Evolutionary conservation across 345 rosid genomes (phyloP), one percentile per base, ranked within the genome.

Genomic region (Reutealis trisperma): DNA sequence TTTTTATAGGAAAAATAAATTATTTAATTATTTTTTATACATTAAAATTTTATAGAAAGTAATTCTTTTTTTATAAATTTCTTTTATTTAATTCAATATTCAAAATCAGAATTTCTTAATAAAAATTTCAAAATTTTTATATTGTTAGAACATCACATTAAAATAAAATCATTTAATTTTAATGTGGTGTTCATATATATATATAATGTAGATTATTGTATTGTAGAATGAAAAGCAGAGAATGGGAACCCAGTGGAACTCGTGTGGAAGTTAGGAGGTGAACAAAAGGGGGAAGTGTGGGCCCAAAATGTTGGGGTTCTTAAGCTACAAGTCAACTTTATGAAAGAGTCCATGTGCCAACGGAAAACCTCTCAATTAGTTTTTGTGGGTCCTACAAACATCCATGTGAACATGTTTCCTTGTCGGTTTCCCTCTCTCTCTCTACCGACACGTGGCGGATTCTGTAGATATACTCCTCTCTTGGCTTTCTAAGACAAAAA

Each of bases 331-430:
- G 82, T 75, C 85, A 85, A 77, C 78, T 75, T 80, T 27, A n/a
- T 22, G 30, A 67, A 34, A 63, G 52, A 59, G 78, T 19, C 21
- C 63, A 64, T 63, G 70, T 74, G 77, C 62, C 73, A 47, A 68
- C 58, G 37, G 58, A 24, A 67, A 67, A 24, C 58, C 73, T 41
- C 49, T 16, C 51, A 22, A 32, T 37, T 25, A 45, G 25, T 9
- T 37, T 8, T 16, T 52, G 24, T 52, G 77, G 83, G 80, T 37
- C 87, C 84, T 74, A 52, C 60, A 8, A 19, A 52, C 59, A 34
- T 2, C 67, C 87, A 82, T 52, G 83, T 77, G 87, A 72, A 51
- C 72, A 30, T 85, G 85, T 77, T 60, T 77, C 61, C 52, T 74
- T 79, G 87, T 85, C 84, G 74, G 71, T 13, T 27, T 2, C 19